Evolutionary conservation across 2,329 filamentous ascomycete species (phyloP).

Genomic region (Fusarium buharicum): DNA sequence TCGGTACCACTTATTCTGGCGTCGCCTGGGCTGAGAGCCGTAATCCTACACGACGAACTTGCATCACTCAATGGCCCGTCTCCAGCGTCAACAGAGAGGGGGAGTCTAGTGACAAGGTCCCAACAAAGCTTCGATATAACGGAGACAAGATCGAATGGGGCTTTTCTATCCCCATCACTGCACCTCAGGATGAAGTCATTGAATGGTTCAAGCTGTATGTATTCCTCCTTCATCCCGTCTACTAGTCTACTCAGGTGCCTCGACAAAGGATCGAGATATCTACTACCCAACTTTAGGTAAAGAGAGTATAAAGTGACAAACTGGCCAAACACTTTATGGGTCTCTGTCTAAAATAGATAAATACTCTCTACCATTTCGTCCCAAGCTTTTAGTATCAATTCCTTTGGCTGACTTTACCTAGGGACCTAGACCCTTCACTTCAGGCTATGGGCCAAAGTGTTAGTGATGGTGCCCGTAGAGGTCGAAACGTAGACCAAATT

Average conservation of each 20-base stretch:
- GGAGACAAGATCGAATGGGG: constrained; percentile 57
- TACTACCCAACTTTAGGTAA: too few species aligned
- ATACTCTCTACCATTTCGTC: too few species aligned
- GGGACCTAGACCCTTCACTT: constrained; percentile 53
- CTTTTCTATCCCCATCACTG: constrained; percentile 55
- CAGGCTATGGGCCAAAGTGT: constrained; percentile 48
- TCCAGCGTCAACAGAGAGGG: constrained; percentile 50
- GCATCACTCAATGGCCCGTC: constrained; percentile 57
- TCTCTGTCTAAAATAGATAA: too few species aligned
- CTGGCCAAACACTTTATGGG: too few species aligned
- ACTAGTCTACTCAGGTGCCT: too few species aligned
- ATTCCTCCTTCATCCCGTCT: not conserved
- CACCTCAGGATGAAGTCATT: constrained; percentile 52
- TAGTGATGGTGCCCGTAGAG: constrained; percentile 43
- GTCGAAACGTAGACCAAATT: constrained; percentile 53
- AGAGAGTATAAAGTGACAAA: too few species aligned
- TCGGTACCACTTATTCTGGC: constrained; percentile 65
- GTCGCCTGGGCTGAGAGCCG: constrained; percentile 60
- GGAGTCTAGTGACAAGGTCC: constrained; percentile 58
- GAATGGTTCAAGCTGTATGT: constrained; percentile 63
- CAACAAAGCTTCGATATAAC: constrained; percentile 57
- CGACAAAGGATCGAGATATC: too few species aligned
- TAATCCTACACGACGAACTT: constrained; percentile 49
- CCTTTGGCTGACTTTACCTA: constrained; percentile 29
- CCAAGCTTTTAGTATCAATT: too few species aligned